Evolutionary conservation across 352 stramenopile species (phyloP).

Genomic region (Pythium aristosporum): DNA sequence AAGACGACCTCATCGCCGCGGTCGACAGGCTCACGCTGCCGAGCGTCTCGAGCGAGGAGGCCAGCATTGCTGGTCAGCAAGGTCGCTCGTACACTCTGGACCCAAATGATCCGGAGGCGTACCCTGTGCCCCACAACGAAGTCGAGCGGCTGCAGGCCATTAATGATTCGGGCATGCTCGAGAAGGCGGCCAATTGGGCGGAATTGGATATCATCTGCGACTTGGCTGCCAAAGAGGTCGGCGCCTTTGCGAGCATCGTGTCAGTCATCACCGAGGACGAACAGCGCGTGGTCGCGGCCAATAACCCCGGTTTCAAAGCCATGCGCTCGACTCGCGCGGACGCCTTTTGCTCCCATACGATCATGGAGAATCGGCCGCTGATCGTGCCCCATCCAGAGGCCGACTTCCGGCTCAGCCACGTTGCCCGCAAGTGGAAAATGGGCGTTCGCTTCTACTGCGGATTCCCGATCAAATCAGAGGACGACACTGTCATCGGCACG

Average conservation of each 20-base stretch:
- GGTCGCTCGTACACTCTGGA: not conserved
- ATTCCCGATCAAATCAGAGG: conserved; percentile 47
- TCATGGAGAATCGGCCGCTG: conserved; percentile 55
- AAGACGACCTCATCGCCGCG: not conserved
- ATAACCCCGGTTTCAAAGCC: conserved; percentile 29
- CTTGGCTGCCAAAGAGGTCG: conserved; percentile 50
- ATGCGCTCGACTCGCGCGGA: conserved; percentile 38
- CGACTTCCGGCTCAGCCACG: conserved; percentile 56
- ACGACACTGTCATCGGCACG: conserved; percentile 22
- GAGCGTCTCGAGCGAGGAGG: not conserved
- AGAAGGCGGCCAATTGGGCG: conserved; percentile 40
- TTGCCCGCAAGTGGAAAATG: conserved; percentile 22
- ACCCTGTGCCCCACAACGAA: conserved; percentile 37
- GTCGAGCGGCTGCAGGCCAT: conserved; percentile 44
- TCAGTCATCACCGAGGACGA: conserved; percentile 49
- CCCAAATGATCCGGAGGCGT: no score
- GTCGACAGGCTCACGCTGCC: not conserved
- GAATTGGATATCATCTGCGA: conserved; percentile 69
- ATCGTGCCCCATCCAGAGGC: conserved; percentile 53
- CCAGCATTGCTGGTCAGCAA: conserved; percentile 36
- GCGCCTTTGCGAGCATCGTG: conserved; percentile 49
- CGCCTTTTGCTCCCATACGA: conserved; percentile 57
- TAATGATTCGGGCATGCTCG: conserved; percentile 30
- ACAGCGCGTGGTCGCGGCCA: conserved; percentile 48
- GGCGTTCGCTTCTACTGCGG: conserved; percentile 68